Evolutionary conservation across 1,139 yeast species (phyloP), one percentile per base, ranked within the genome.

Genomic region (Lodderomyces jiufengensis): DNA sequence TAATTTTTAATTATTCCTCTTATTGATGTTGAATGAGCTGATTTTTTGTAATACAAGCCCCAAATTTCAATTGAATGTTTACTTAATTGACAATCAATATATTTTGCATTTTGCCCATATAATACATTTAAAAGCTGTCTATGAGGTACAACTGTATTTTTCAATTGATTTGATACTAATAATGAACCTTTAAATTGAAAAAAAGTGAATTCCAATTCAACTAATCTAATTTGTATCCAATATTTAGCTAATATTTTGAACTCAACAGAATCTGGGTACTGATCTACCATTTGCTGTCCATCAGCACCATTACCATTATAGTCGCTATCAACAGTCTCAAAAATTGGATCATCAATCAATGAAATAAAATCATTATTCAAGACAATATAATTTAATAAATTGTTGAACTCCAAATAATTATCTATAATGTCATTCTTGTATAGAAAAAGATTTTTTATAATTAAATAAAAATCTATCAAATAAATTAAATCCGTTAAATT

Each of bases 161-260:
- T 57, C 31, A 59, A 49, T 34, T 54, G 56, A 25, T 52, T 49
- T n/a, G 63, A 55, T n/a, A 57, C 48, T 30, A 61, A 41, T 11
- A 61, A 47, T 10, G 61, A 51, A 1, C 66, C 65, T 38, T 57
- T 58, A 33, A 49, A 53, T 40, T 59, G 68, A 45, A 62, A 60
- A 41, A 58, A 61, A 9, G 61, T 48, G 18, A 48, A 50, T 22
- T 58, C 65, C 14, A 61, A 39, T 39, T 61, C 68, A 12, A 57
- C 45, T 20, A 60, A 37, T 29, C 67, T 46, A 10, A 62, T 38
- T 38, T 60, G 57, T 10, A 58, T 47, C 68, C 68, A 63, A 36
- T 50, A 56, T 24, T 50, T 48, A 4, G 58, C 51, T 4, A 60
- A 37, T 10, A 52, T 20, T 22, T 42, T 48, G 33, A 55, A 52